These are phyloP conservation scores for Trichoderma virens DNA, from an alignment of 495 filamentous ascomycete genomes.

Conservation along the genomic window DNA sequence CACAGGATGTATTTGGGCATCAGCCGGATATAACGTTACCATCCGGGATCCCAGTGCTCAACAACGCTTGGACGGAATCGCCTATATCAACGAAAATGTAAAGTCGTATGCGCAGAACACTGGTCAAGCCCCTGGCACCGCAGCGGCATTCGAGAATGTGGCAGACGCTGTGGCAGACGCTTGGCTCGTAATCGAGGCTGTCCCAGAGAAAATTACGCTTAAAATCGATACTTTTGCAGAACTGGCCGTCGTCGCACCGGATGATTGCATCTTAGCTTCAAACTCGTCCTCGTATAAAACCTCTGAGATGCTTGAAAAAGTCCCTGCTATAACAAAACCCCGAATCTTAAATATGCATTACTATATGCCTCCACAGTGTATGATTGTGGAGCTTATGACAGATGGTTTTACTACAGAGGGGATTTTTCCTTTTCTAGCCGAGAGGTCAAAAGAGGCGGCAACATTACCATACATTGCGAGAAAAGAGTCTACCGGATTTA, in stretches of 20 bases:
- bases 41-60: constrained; percentile 35
- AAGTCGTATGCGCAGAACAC: background rate
- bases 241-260: constrained; percentile 33
- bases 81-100: constrained; percentile 28
- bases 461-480: constrained; percentile 32
- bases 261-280: constrained; percentile 44
- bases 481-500: constrained; percentile 45
- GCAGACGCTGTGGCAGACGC: background rate
- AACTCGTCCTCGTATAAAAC: constrained; percentile 23
- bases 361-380: constrained; percentile 45
- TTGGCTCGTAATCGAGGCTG: constrained; percentile 50
- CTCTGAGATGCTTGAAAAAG: constrained; percentile 14
- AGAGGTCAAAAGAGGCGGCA: constrained; percentile 36
- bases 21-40: constrained; percentile 29
- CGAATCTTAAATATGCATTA: constrained; percentile 49
- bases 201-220: constrained; percentile 45
- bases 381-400: constrained; percentile 52
- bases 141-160: constrained; percentile 13
- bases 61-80: constrained; percentile 25
- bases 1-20: constrained; percentile 18
- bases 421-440: constrained; percentile 37
- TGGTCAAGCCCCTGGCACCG: background rate
- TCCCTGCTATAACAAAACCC: constrained; percentile 13
- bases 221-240: constrained; percentile 44
- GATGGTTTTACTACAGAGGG: constrained; percentile 34